These are phyloP conservation scores for Ceratocystis cubensis DNA, from an alignment of 2,329 filamentous ascomycete species.

Conservation along the genomic window DNA sequence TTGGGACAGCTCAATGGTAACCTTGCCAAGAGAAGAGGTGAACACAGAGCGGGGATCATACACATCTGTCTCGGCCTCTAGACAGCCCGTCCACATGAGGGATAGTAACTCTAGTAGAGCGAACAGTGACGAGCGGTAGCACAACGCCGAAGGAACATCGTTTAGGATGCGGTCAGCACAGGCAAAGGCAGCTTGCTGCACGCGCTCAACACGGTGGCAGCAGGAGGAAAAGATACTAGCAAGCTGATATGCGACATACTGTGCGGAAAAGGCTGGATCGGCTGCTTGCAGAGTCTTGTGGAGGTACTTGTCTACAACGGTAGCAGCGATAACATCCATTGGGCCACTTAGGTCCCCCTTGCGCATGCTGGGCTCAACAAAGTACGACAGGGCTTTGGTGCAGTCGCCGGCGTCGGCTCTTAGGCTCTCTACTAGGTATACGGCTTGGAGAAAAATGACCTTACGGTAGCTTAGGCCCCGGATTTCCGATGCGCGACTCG, in stretches of 20 bases:
- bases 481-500: conserved; percentile 65
- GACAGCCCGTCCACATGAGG: conserved; percentile 87
- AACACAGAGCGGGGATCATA: conserved; percentile 80
- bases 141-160: conserved; percentile 77
- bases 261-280: conserved; percentile 71
- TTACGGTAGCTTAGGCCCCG: conserved; percentile 76
- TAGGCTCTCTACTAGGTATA: conserved; percentile 77
- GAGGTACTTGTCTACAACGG: conserved; percentile 69
- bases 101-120: conserved; percentile 83
- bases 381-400: conserved; percentile 80
- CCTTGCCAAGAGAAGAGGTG: conserved; percentile 60
- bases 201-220: conserved; percentile 83
- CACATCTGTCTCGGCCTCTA: conserved; percentile 87
- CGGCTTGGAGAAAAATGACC: conserved; percentile 80
- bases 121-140: conserved; percentile 81
- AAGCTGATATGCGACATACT: conserved; percentile 79
- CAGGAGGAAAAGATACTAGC: conserved; percentile 75
- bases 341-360: conserved; percentile 49
- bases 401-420: conserved; percentile 80
- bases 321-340: conserved; percentile 52
- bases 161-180: conserved; percentile 78
- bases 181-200: conserved; percentile 72
- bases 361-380: conserved; percentile 78
- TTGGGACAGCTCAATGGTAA: conserved; percentile 84
- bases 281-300: conserved; percentile 58